Evolutionary conservation across 2,329 filamentous ascomycete genomes (phyloP), one percentile per base, ranked within the genome.

Genomic region (Verticillium tricorpus): DNA sequence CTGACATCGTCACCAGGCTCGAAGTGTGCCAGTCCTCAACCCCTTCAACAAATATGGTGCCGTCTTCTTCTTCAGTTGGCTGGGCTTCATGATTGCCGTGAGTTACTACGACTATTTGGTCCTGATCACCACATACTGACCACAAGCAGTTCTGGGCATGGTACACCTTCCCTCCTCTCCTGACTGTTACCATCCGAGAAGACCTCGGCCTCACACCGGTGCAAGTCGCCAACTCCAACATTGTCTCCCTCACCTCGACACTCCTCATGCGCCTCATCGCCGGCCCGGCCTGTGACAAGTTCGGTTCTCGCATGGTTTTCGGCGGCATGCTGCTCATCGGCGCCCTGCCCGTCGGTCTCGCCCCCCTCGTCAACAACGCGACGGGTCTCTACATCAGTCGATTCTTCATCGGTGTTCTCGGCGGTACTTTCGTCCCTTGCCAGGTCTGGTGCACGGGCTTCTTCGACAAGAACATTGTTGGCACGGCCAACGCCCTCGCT

Each of bases 401-500:
- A 55, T 94, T 94, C 80, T 93, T 93, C 76, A 86, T 93, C 65
- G 90, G 90, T 63, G 89, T 94, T 54, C 84, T 94, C 0, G 91
- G 91, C 50, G 89, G 88, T 2, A 85, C 86, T 1, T 94, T 94
- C 69, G 91, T 94, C 0, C 91, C 91, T 14, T 96, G 92, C 73
- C 92, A 96, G 72, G 93, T 96, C 7, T 97, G 93, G 92, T 91
- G 89, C 11, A 97, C 92, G 0, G 92, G 89, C 0, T 97, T 96
- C 80, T 97, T 92, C 73, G 93, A 97, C 77, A 95, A 93, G 79
- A 95, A 93, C 69, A 83, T 97, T 31, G 90, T 97, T 19, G 93
- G 93, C 57, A 93, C 91, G 6, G 91, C 92, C 64, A 97, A 97
- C 71, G 90, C 92, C 2, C 77, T 97, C 19, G 89, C 92, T 1